Percentiles rank a stretch among this genome's conserved stretches.
phyloP scores from a whole-genome alignment of 73 alveolate genomes.

The Paramecium octaurelia region DNA sequence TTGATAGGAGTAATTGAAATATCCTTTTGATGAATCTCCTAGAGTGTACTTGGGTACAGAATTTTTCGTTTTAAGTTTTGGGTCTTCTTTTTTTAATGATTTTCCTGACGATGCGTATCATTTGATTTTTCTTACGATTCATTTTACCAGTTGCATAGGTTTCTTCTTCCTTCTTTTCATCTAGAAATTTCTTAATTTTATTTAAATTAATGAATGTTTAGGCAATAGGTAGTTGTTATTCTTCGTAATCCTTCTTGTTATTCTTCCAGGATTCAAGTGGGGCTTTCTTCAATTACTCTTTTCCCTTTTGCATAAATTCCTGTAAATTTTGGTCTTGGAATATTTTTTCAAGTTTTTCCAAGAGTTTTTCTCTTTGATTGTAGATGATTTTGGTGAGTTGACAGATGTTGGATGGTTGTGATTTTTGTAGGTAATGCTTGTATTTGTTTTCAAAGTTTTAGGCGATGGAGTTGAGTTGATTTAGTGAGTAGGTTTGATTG shows the following conservation, averaged over 20 bases:
- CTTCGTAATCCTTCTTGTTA: not conserved
- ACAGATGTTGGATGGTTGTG: not conserved
- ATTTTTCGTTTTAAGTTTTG: not conserved
- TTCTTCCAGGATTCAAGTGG: not conserved
- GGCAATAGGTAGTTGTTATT: not conserved
- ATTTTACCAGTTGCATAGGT: not conserved
- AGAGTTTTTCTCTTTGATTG: not conserved
- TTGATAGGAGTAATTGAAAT: not conserved
- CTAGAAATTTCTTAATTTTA: not conserved
- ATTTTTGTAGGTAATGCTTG: not conserved
- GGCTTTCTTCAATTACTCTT: not conserved
- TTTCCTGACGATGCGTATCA: not conserved
- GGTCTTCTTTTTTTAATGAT: slow-evolving; percentile 16
- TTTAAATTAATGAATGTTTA: not conserved
- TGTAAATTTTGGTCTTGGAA: not conserved
- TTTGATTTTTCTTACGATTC: not conserved
- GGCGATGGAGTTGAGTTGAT: not conserved
- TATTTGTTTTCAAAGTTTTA: not conserved
- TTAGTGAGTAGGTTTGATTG: not conserved
- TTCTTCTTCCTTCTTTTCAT: not conserved
- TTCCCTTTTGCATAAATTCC: not conserved
- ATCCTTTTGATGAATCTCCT: not conserved
- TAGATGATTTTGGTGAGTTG: not conserved
- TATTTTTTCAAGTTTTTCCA: not conserved
- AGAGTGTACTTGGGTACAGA: not conserved